phyloP scores from a whole-genome alignment of 192 early-diverging fungal genomes.

The Umbelopsis vinacea region DNA sequence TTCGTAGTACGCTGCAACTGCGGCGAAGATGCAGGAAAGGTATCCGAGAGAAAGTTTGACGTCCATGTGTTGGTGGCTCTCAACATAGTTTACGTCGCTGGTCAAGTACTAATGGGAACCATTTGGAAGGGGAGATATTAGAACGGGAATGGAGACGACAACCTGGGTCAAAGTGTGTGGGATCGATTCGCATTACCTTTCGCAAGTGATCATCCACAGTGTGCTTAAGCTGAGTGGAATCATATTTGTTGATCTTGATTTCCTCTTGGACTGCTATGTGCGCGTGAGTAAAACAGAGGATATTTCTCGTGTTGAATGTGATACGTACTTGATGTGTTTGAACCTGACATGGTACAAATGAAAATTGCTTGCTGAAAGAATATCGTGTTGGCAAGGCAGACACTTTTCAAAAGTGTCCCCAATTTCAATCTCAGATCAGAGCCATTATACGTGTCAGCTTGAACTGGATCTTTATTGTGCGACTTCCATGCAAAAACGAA shows the following conservation, averaged over 20 bases:
- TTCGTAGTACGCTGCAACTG: slow-evolving; percentile 68
- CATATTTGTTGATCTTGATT: slow-evolving; percentile 46
- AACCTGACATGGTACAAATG: background rate
- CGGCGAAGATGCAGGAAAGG: slow-evolving; percentile 73
- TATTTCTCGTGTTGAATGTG: too few relatives aligned
- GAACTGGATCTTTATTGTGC: background rate
- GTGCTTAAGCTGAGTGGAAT: slow-evolving; percentile 58
- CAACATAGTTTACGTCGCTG: slow-evolving; percentile 55
- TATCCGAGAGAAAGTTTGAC: slow-evolving; percentile 84
- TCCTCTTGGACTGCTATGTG: background rate
- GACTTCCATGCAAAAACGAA: background rate
- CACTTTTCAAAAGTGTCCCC: background rate
- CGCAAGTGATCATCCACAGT: slow-evolving; percentile 68
- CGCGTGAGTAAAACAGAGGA: too few relatives aligned
- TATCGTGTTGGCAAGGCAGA: background rate
- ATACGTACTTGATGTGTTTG: background rate
- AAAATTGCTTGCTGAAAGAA: background rate
- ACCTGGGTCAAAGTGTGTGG: too few relatives aligned
- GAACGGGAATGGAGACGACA: too few relatives aligned
- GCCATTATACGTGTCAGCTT: background rate
- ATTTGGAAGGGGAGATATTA: background rate
- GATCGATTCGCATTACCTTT: slow-evolving; percentile 43
- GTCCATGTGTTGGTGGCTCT: slow-evolving; percentile 83
- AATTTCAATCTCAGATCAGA: background rate
- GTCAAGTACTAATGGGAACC: slow-evolving; percentile 47